Evolutionary conservation across 306 rosid genomes (phyloP).

Genomic region (Castanea crenata): DNA sequence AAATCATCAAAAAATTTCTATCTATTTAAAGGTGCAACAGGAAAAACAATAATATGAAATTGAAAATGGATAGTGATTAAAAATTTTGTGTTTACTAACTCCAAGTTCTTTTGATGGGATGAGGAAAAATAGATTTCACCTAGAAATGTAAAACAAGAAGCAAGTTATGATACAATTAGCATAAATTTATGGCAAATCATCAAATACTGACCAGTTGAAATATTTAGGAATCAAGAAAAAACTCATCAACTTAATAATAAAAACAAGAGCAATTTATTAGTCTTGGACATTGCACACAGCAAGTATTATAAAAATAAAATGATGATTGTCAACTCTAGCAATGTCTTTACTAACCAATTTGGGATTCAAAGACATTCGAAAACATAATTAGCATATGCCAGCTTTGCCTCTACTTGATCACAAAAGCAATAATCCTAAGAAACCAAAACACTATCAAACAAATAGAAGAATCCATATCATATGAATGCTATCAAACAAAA

Average conservation of each 20-base stretch:
- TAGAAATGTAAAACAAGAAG: too few species aligned
- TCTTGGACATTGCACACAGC: not conserved
- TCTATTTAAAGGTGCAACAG: too few species aligned
- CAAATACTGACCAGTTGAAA: not conserved
- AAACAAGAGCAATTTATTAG: not conserved
- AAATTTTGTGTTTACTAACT: too few species aligned
- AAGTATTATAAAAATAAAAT: not conserved
- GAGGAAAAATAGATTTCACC: too few species aligned
- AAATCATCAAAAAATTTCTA: too few species aligned
- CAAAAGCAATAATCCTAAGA: not conserved
- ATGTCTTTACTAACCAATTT: not conserved
- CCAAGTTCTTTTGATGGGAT: too few species aligned
- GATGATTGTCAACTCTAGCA: not conserved
- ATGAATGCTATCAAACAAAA: not conserved
- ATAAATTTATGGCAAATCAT: not conserved
- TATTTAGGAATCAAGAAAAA: not conserved
- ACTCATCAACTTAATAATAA: not conserved
- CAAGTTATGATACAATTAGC: too few species aligned
- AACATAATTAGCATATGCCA: not conserved
- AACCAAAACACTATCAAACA: constrained; percentile 27
- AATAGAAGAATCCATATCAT: not conserved
- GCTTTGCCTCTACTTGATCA: not conserved
- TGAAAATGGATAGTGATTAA: too few species aligned
- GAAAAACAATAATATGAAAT: too few species aligned
- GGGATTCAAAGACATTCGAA: not conserved